Evolutionary conservation across 306 rosid species (phyloP).

Genomic region (Prinsepia uniflora): DNA sequence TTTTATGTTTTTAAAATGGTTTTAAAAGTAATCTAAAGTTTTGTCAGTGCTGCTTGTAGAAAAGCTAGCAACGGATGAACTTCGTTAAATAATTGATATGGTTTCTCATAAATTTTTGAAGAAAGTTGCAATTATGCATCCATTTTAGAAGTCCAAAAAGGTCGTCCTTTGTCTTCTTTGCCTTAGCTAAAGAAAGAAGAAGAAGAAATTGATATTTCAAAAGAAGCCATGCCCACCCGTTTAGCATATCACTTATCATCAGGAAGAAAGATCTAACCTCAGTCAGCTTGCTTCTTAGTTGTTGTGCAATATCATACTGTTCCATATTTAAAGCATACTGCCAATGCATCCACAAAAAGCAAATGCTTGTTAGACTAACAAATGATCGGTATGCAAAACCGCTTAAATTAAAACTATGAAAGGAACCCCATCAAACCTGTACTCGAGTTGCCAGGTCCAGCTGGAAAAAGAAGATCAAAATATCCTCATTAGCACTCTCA

Average conservation of each 20-base stretch:
- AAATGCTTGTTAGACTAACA: slow-evolving; percentile 12
- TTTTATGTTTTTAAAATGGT: background rate
- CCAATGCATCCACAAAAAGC: slow-evolving; percentile 26
- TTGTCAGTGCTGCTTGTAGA: background rate
- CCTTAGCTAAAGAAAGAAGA: background rate
- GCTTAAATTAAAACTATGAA: slow-evolving; percentile 1
- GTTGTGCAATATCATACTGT: slow-evolving; percentile 79
- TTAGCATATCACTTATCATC: slow-evolving; percentile 13
- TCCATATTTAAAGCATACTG: slow-evolving; percentile 86
- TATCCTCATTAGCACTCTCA: slow-evolving; percentile 82
- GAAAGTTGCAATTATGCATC: slow-evolving; percentile 2
- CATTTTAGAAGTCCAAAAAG: background rate
- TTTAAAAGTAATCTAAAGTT: background rate
- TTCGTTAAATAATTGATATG: background rate
- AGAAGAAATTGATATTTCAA: background rate
- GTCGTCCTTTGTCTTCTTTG: background rate
- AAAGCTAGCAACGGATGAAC: background rate
- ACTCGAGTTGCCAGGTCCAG: slow-evolving; percentile 88
- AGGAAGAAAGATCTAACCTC: slow-evolving; percentile 55
- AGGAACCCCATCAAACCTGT: slow-evolving; percentile 48
- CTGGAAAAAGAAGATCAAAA: slow-evolving; percentile 84
- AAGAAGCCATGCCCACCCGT: background rate
- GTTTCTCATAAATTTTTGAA: background rate
- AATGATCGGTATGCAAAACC: slow-evolving; percentile 15
- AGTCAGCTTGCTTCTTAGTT: slow-evolving; percentile 76